These are phyloP conservation scores for Helicocarpus griseus DNA, from an alignment of 2,329 filamentous ascomycete genomes.

Conservation along the genomic window DNA sequence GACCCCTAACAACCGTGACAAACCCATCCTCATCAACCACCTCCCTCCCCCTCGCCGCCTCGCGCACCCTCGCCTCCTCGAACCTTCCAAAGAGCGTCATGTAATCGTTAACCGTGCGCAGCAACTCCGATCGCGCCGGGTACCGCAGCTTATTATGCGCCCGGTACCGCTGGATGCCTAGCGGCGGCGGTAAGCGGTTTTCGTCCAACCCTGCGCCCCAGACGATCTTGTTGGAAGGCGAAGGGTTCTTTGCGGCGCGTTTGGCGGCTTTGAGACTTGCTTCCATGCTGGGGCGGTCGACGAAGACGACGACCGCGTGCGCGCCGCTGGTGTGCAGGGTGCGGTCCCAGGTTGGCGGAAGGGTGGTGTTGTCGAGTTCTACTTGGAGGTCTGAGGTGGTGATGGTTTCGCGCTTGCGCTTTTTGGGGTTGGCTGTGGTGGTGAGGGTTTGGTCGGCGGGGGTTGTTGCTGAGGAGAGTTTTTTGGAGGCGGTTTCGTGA, in stretches of 20 bases:
- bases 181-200: slow-evolving; percentile 42
- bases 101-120: slow-evolving; percentile 70
- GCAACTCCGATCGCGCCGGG: slow-evolving; percentile 57
- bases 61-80: slow-evolving; percentile 54
- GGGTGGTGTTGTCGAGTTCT: slow-evolving; percentile 48
- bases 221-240: slow-evolving; percentile 37
- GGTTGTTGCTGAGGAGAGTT: too few relatives aligned
- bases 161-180: slow-evolving; percentile 47
- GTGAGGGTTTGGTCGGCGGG: too few relatives aligned
- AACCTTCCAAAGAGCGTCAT: slow-evolving; percentile 66
- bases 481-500: slow-evolving; percentile 42
- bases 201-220: slow-evolving; percentile 59
- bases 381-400: slow-evolving; percentile 39
- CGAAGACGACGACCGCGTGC: slow-evolving; percentile 71
- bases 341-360: slow-evolving; percentile 67
- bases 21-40: slow-evolving; percentile 94
- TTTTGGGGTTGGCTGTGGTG: slow-evolving; percentile 37
- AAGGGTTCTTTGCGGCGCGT: slow-evolving; percentile 44
- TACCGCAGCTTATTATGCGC: slow-evolving; percentile 64
- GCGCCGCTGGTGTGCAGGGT: slow-evolving; percentile 62
- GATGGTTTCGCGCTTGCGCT: slow-evolving; percentile 42
- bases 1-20: slow-evolving; percentile 77
- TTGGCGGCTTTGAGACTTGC: slow-evolving; percentile 67
- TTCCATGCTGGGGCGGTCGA: slow-evolving; percentile 70
- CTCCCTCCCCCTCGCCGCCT: slow-evolving; percentile 56